phyloP scores from a whole-genome alignment of 78 protist genomes.

The Mantamonas sphyraenae region DNA sequence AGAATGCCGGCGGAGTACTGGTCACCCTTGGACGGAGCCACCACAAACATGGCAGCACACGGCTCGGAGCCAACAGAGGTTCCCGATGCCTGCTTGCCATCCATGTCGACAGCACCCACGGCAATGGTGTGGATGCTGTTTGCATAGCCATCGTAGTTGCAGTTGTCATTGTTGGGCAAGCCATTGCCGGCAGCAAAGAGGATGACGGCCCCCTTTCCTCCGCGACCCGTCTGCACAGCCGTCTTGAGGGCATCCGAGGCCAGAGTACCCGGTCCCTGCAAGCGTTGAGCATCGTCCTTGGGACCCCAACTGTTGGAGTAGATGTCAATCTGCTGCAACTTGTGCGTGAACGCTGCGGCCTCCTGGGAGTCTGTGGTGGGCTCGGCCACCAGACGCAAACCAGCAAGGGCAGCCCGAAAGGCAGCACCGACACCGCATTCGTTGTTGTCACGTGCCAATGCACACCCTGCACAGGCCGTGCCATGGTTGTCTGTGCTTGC shows the following conservation, averaged over 20 bases:
- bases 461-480: conserved; percentile 4
- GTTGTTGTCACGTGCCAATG: conserved; percentile 7
- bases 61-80: neutral
- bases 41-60: neutral
- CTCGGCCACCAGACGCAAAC: neutral
- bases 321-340: neutral
- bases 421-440: conserved; percentile 21
- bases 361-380: conserved; percentile 12
- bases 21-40: neutral
- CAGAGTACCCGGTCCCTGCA: conserved; percentile 20
- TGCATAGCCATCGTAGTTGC: neutral
- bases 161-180: no score
- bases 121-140: neutral
- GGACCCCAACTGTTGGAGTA: conserved; percentile 30
- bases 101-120: no score
- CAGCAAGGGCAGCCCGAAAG: conserved; percentile 8
- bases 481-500: conserved; percentile 10
- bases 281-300: conserved; percentile 1
- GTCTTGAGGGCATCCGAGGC: neutral
- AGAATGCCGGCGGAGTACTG: neutral
- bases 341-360: neutral
- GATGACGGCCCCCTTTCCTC: no score
- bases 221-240: neutral
- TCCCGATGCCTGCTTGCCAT: no score
- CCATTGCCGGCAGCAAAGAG: no score